These are phyloP conservation scores for Lactifluus subvellereus DNA, from an alignment of 768 basidiomycete genomes.

Conservation along the genomic window DNA sequence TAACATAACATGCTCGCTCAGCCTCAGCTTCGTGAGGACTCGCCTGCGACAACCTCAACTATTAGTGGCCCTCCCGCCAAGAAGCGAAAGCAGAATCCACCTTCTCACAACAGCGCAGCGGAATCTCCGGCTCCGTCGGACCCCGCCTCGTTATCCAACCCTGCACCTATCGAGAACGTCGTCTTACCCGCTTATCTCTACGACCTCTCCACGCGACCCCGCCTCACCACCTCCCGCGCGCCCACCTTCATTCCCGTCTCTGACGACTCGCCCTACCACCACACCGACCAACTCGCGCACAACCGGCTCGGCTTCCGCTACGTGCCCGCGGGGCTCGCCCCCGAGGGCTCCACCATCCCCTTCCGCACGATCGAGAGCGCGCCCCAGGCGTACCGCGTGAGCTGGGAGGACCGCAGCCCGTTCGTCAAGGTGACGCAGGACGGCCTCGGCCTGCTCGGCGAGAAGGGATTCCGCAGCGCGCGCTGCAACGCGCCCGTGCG, in stretches of 20 bases:
- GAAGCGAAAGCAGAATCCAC: conserved; percentile 24
- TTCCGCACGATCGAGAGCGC: conserved; percentile 79
- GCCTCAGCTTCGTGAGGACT: conserved; percentile 29
- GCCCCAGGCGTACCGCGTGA: conserved; percentile 63
- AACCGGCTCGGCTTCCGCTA: conserved; percentile 80
- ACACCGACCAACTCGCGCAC: conserved; percentile 64
- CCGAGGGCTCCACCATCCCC: conserved; percentile 48
- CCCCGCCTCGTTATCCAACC: conserved; percentile 23
- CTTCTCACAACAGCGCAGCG: conserved; percentile 26
- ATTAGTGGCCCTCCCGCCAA: conserved; percentile 11
- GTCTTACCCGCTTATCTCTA: conserved; percentile 55
- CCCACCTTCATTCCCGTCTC: conserved; percentile 59
- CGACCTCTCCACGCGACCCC: conserved; percentile 64
- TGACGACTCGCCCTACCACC: conserved; percentile 51
- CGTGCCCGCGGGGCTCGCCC: conserved; percentile 68
- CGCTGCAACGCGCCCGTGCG: conserved; percentile 85
- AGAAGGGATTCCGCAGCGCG: conserved; percentile 86
- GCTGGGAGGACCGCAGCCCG: conserved; percentile 88
- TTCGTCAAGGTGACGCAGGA: conserved; percentile 77
- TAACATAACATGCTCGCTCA: conserved; percentile 4
- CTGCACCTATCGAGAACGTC: conserved; percentile 38
- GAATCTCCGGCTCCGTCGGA: conserved; percentile 35
- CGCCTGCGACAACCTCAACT: conserved; percentile 14
- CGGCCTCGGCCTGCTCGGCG: conserved; percentile 68
- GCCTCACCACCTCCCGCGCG: conserved; percentile 68